Evolutionary conservation across 306 rosid species (phyloP), one percentile per base, ranked within the genome.

Genomic region (Geum urbanum): DNA sequence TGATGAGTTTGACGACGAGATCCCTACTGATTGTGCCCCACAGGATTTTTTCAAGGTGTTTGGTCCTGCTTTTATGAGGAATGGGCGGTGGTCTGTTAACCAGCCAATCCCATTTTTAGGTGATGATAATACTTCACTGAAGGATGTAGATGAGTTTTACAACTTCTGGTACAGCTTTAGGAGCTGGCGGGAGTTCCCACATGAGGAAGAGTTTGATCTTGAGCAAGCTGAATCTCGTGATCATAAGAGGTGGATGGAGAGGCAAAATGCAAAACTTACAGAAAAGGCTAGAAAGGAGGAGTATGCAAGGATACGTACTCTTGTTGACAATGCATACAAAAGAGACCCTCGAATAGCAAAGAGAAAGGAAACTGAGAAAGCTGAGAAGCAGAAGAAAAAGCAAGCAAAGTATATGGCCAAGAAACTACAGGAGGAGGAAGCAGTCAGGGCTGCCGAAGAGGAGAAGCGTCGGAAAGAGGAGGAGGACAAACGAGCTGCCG

Each of bases 121-220:
- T n/a, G 97, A 95, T 72, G 99, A 95, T 19, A 89, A 74, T 18
- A 83, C 85, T 62, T 67, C 89, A 35, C 0, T 91, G 18, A 69
- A 77, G 72, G 95, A 89, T 46, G 99, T 86, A 51, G 99, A 95
- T 75, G 70, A 41, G 43, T 95, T 95, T 82, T 95, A 95, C 40
- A 72, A 91, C 76, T 95, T 95, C 66, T 95, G 99, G 99, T 95
- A 95, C 81, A 53, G 72, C 77, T 95, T 89, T 69, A 95, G 82
- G 83, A 95, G 99, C 71, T 95, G 99, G 97, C 87, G 99, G 73
- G 99, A 95, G 92, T 95, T 95, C 75, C 96, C 99, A 55, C 99
- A 95, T 72, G 84, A 86, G 58, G 99, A 95, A 64, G 99, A 95
- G 80, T 95, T 80, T 85, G 99, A 95, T 78, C 79, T 91, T 45